phyloP scores from a whole-genome alignment of 139 green algal species.

The Chlorella vulgaris region DNA sequence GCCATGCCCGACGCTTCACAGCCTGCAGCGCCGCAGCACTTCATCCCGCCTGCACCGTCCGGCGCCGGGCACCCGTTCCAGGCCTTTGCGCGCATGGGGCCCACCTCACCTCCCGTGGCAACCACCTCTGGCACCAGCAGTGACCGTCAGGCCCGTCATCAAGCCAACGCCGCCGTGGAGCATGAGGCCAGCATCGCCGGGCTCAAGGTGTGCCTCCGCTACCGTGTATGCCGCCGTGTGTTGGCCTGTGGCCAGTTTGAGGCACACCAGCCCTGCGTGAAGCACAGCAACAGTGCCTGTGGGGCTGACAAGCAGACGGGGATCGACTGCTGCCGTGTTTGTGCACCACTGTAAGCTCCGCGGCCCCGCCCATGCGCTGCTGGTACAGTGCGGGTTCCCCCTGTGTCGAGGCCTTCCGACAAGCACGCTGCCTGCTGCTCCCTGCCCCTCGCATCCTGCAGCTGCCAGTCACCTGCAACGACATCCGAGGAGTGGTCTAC shows the following conservation, averaged over 20 bases:
- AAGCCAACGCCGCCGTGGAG: neutral
- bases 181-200: neutral
- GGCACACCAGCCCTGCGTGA: too few relatives aligned
- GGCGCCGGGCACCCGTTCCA: neutral
- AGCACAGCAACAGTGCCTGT: too few relatives aligned
- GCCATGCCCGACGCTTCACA: neutral
- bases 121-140: neutral
- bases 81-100: neutral
- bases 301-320: too few relatives aligned
- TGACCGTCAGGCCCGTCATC: neutral
- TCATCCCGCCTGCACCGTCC: neutral
- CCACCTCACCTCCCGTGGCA: neutral
- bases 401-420: too few relatives aligned
- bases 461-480: slow-evolving; percentile 39
- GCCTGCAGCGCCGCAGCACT: neutral
- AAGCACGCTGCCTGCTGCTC: neutral
- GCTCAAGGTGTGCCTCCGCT: neutral
- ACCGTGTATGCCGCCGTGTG: neutral
- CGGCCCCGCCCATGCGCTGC: neutral
- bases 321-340: too few relatives aligned
- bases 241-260: neutral
- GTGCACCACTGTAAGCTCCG: too few relatives aligned
- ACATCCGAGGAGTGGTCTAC: slow-evolving; percentile 32
- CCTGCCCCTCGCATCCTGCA: neutral
- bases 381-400: neutral